Base-by-base conservation (phyloP, 1,139 yeast genomes). In the Geotrichum restrictum region DNA sequence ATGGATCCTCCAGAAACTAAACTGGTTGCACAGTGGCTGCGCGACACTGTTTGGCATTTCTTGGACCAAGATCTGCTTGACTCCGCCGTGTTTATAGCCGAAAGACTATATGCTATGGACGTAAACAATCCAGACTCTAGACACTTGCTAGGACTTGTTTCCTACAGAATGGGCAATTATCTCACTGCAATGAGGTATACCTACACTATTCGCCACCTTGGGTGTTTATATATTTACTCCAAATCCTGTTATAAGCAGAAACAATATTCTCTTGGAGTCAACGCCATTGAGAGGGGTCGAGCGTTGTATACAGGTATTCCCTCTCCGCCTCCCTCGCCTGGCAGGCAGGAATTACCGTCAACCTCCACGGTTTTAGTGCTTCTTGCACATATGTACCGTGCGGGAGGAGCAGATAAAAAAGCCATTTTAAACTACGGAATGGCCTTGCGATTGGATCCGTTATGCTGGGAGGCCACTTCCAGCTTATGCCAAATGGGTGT, bases 401-500 rank as follows among this genome's bases (percentile, higher is more conserved):
- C 77, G 7, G 66, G 75, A 8, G 85, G 84, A n/a, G 88, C 85
- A 63, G 66, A 74, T 5, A 80, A 82, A 57, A 80, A 82, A 56
- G 83, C 95, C 52, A 79, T 85, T 0, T 71, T 83, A 49, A 79
- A 81, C 61, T 87, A 83, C 67, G 78, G 87, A 0, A 79, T 78
- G 58, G 87, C 94, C 0, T 72, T 88, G 53, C 79, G 80, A 55
- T 69, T 76, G 55, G 87, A 93, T 65, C 96, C 95, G 22, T 88
- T 76, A 64, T 76, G 89, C 49, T 89, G 94, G 78, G 97, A 88
- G 63, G 91, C 97, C 0, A 81, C 87, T 58, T 88, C 85, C 60
- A 83, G 83, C 42, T 71, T 93, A 46, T 83, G 93, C 63, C 77
- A 78, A 56, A 73, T 87, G 49, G 69, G 71, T 6, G 63, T 85